Percentiles rank a stretch among this genome's conserved stretches.
phyloP scores from a whole-genome alignment of 1,284 basidiomycete genomes.

The Marasmius sp. region DNA sequence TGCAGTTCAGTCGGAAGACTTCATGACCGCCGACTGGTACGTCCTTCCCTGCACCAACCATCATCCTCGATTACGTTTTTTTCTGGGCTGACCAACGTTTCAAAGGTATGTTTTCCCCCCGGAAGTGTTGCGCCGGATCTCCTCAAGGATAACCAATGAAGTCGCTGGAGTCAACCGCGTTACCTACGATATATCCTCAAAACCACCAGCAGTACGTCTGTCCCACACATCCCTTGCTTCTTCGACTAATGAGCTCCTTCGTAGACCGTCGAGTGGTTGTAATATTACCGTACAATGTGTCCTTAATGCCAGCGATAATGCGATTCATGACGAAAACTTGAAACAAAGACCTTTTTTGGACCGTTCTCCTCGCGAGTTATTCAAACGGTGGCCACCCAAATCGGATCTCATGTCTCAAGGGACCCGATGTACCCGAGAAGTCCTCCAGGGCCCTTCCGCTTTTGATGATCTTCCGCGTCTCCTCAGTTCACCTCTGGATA shows the following conservation, averaged over 20 bases:
- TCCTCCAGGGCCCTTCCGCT: no score
- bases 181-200: constrained; percentile 96
- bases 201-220: constrained; percentile 84
- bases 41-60: constrained; percentile 12
- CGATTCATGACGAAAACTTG: no score
- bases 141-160: constrained; percentile 98
- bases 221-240: background rate
- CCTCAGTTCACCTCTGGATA: no score
- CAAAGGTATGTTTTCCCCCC: constrained; percentile 92
- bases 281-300: constrained; percentile 2
- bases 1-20: constrained; percentile 92
- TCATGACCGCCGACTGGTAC: constrained; percentile 97
- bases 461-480: no score
- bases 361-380: no score
- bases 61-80: background rate
- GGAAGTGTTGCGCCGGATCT: constrained; percentile 87
- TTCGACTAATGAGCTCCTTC: constrained; percentile 7
- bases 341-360: no score
- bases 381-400: no score
- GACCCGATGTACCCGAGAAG: no score
- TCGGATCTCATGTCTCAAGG: no score
- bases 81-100: background rate
- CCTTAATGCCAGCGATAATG: no score
- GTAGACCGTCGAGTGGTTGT: constrained; percentile 53
- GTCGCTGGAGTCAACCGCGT: constrained; percentile 92